Base-by-base conservation (phyloP, 257 asterid genomes). In the Plantago major region DNA sequence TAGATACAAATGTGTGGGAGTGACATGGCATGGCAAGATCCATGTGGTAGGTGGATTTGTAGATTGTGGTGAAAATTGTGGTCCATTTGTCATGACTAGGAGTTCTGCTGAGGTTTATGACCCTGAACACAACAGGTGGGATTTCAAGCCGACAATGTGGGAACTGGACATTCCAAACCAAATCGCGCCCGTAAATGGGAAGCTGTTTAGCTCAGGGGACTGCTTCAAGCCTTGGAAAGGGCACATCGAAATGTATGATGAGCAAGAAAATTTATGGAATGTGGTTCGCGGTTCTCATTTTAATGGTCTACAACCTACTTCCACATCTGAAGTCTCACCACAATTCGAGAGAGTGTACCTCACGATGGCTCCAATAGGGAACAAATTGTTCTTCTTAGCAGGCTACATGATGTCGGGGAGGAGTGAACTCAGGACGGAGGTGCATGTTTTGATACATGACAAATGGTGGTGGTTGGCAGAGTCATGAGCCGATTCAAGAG, bases 131-230 rank as follows among this genome's bases (percentile, higher is more conserved):
- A 22, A 76, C 28, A 62, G 12, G 11, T 87, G 91, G 94, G 65
- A 64, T 11, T 71, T 73, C 33, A 68, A 52, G 51, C 68, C 81
- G 5, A 76, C 88, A 33, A 85, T 84, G 94, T 84, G 96, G 96
- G 86, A 75, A n/a, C 78, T 87, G 0, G 96, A 87, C 62, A 71
- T 82, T 26, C 96, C 94, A 3, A 61, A 83, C 40, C 85, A 87
- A 62, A 87, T 87, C 19, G 85, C 74, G 11, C 66, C 71, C 30
- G 68, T 87, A n/a, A 66, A 76, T 18, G 87, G 73, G 9, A 75
- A 66, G 60, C 78, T 84, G 3, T 81, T 73, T 55, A 87, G 96
- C 76, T 81, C 90, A 2, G 90, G 94, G 7, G 94, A 87, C 43
- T 76, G 89, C 18, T 68, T 84, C 18, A 78, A 57, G 55, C 71